Base-by-base conservation (phyloP, 495 filamentous ascomycete genomes). In the Aspergillus funiculosus region DNA sequence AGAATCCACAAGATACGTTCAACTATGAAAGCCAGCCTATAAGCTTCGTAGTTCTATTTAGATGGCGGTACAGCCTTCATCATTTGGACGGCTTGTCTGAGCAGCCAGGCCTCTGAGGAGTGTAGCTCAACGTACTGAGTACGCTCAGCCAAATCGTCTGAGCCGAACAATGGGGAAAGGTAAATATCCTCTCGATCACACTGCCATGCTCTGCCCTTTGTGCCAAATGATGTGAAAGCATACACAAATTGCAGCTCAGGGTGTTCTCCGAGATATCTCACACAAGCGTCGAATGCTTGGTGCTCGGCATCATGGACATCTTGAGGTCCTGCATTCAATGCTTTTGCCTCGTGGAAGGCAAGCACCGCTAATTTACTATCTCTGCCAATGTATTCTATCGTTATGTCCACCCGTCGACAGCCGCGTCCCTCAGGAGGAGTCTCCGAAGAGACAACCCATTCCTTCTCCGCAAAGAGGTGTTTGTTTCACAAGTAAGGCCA, bases 301-400 rank as follows among this genome's bases (percentile, higher is more conserved):
- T 26, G 2, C 34, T 46, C 43, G 0, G 22, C 43, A 1, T 46
- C 32, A 6, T 38, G 3, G 1, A 46, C 14, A 9, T 27, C 32
- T 5, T 20, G 1, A 38, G 22, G 43, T 1, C 8, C 15, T 18
- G 43, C 32, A 5, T 18, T 18, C 24, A 46, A 10, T 20, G 43
- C 31, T 22, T 46, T 39, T 18, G 43, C 43, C 17, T 39, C 32
- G 21, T 38, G 43, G 24, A 46, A 38, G 7, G 32, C 43, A 21
- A 37, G 6, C n/a, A 46, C 32, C 21, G 32, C 22, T 13, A 46
- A 1, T 11, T 38, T 11, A 5, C 1, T 11, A 39, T 46, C 32
- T 0, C 22, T 8, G 0, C 22, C 43, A 9, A 46, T 4, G 13
- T 29, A 30, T 29, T 46, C 34, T 1, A 46, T 37, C 5, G 24